Evolutionary conservation across 1,284 basidiomycete genomes (phyloP), one percentile per base, ranked within the genome.

Genomic region (Trichosporon sp.): DNA sequence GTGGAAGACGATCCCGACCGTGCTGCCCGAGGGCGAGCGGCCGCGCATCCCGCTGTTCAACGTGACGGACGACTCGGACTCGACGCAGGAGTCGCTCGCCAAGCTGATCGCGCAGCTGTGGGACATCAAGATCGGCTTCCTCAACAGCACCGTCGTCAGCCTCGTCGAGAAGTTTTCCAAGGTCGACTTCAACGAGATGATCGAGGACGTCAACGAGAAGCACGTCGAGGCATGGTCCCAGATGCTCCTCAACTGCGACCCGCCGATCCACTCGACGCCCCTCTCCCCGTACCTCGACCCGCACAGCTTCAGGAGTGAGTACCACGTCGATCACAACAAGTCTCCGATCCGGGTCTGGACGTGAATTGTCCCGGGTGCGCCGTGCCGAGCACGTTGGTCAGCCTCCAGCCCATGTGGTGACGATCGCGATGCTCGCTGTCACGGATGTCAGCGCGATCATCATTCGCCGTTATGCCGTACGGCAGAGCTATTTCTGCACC

Each of bases 171-270:
- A 81, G 64, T 83, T 83, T 71, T 77, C 78, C 27, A 82, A 80
- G 71, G 66, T 62, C 29, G 68, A 70, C 67, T 70, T 72, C 21
- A 65, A 69, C 21, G 70, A 72, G 32, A 69, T 72, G 70, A 68
- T 72, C 31, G 70, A 72, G 64, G 70, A 72, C 32, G 68, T 72
- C 11, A 72, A 72, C 21, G 70, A 72, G 31, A 72, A 72, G 74
- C 93, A 95, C 78, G 90, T 94, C 56, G 86, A 88, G 71, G 89
- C 88, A 5, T 96, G 93, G 93, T 90, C 89, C 1, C 87, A 91
- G 74, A 93, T 96, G 91, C 86, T 93, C 70, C 85, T 85, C 21
- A 87, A 85, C 64, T 91, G 92, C 18, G 86, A 88, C 63, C 92
- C 92, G 47, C 91, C 91, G 0, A 87, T 93, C 68, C 84, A 86